Evolutionary conservation across 371 early-diverging fungal species (phyloP).

Genomic region (Mucor lusitanicus): DNA sequence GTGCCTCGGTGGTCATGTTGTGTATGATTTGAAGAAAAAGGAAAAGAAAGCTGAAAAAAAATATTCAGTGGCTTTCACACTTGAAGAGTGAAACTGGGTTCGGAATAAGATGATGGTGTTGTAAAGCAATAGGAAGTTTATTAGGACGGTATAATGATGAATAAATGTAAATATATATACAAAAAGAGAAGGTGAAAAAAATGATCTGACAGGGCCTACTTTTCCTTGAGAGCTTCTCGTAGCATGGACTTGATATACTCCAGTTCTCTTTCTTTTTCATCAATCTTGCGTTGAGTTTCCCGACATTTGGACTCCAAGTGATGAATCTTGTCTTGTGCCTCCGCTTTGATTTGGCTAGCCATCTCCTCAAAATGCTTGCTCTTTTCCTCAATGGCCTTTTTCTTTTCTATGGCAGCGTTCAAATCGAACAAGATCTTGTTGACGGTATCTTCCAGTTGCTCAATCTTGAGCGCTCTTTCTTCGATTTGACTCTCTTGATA

Average conservation of each 20-base stretch:
- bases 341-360: not conserved
- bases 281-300: not conserved
- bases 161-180: not conserved
- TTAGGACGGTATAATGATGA: not conserved
- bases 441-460: conserved; percentile 7
- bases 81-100: not conserved
- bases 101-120: not conserved
- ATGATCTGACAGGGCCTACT: not conserved
- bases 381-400: not conserved
- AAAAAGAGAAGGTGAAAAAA: not conserved
- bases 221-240: not conserved
- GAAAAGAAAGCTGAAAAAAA: not conserved
- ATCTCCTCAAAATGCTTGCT: not conserved
- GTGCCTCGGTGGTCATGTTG: conserved; percentile 15
- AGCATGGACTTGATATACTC: not conserved
- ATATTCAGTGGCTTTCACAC: not conserved
- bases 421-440: not conserved
- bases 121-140: not conserved
- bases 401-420: conserved; percentile 1
- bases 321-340: not conserved
- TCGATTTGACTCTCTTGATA: conserved; percentile 2
- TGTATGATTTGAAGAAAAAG: not conserved
- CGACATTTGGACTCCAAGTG: not conserved
- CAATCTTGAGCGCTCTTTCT: conserved; percentile 11
- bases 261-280: not conserved